A percentile compares a stretch with the other conserved stretches of the same genome.
Conservation (phyloP, 164 flowering plant genomes). For the Pachysandra terminalis region DNA sequence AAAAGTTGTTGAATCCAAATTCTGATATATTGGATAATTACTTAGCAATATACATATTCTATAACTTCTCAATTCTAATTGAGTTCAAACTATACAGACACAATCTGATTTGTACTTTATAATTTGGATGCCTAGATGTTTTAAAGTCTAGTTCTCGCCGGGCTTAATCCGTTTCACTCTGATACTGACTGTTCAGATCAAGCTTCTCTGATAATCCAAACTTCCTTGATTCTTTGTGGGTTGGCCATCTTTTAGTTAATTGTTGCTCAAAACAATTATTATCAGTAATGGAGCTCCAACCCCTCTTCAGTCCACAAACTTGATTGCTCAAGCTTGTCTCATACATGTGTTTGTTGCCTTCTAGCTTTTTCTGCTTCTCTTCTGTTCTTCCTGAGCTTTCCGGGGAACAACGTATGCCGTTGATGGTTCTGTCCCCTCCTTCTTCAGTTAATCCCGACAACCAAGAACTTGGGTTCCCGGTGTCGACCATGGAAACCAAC, state of each 20-base stretch:
- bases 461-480: slow-evolving; percentile 39
- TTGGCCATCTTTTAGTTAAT: slow-evolving; percentile 22
- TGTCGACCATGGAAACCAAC: slow-evolving; percentile 57
- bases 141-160: slow-evolving; percentile 43
- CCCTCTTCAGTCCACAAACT: slow-evolving; percentile 39
- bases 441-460: slow-evolving; percentile 59
- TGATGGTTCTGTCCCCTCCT: slow-evolving; percentile 25
- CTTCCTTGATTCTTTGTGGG: slow-evolving; percentile 20
- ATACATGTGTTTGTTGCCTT: too few relatives aligned
- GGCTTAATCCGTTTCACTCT: slow-evolving; percentile 37
- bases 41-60: too few relatives aligned
- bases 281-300: slow-evolving; percentile 32
- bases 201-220: slow-evolving; percentile 23
- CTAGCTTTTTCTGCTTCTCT: slow-evolving; percentile 22
- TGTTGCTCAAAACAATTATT: slow-evolving; percentile 38
- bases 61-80: too few relatives aligned
- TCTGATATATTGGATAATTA: too few relatives aligned
- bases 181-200: slow-evolving; percentile 58
- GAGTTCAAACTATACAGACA: too few relatives aligned
- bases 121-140: too few relatives aligned
- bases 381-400: slow-evolving; percentile 62
- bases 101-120: too few relatives aligned
- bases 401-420: slow-evolving; percentile 38
- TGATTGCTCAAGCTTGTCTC: too few relatives aligned
- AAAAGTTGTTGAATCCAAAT: too few relatives aligned